These are phyloP conservation scores for Colletotrichum lini DNA, from an alignment of 2,329 filamentous ascomycete species.

Conservation along the genomic window DNA sequence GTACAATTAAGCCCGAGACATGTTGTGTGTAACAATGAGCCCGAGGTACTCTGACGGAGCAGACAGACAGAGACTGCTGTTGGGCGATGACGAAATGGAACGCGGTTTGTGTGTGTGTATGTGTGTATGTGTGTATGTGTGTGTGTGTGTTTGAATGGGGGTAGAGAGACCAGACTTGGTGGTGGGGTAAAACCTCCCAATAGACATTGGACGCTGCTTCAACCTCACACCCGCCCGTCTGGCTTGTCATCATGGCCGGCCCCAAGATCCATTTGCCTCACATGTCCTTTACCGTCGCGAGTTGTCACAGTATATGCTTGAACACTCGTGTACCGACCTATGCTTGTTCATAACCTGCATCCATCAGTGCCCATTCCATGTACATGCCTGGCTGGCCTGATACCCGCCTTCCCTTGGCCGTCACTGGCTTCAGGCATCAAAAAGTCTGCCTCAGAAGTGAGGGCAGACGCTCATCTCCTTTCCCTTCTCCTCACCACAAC, in stretches of 20 bases:
- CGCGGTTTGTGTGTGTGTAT: no score
- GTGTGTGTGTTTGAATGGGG: no score
- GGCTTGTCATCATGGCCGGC: not conserved
- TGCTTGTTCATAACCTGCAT: not conserved
- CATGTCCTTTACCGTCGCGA: not conserved
- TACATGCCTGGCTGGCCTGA: constrained; percentile 7
- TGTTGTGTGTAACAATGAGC: no score
- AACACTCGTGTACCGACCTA: no score
- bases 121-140: no score
- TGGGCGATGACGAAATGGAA: not conserved
- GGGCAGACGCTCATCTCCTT: constrained; percentile 14
- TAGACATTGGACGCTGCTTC: not conserved
- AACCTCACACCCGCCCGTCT: constrained; percentile 6
- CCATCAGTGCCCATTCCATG: not conserved
- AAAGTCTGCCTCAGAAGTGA: constrained; percentile 35
- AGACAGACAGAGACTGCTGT: not conserved
- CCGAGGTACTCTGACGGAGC: not conserved
- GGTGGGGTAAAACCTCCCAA: not conserved
- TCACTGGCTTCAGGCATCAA: constrained; percentile 28
- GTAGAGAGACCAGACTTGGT: not conserved
- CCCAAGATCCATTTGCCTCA: not conserved
- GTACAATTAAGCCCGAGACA: no score
- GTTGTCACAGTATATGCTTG: not conserved
- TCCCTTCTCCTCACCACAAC: constrained; percentile 13
- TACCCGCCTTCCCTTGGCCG: not conserved